Evolutionary conservation across 2,329 filamentous ascomycete genomes (phyloP).

Genomic region (Tothia fuscella): DNA sequence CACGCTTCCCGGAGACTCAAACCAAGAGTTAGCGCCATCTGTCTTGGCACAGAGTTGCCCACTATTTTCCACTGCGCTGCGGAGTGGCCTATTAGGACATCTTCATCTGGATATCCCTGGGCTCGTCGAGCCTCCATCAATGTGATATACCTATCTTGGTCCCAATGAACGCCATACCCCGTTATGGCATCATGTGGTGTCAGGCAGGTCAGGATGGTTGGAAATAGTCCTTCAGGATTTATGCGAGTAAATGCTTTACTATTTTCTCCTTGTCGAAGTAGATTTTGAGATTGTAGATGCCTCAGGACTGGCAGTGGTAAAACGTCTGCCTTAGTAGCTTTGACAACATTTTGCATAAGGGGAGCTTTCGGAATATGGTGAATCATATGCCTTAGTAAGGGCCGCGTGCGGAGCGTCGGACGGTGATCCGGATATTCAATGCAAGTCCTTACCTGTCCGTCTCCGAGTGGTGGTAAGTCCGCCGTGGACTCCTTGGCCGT

Average conservation of each 20-base stretch:
- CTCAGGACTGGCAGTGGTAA: not conserved
- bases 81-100: slow-evolving; percentile 51
- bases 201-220: slow-evolving; percentile 49
- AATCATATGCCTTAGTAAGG: not conserved
- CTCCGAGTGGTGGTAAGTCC: slow-evolving; percentile 52
- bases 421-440: slow-evolving; percentile 58
- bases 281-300: not conserved
- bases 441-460: slow-evolving; percentile 50
- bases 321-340: not conserved
- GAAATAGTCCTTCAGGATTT: slow-evolving; percentile 41
- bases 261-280: not conserved
- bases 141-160: slow-evolving; percentile 47
- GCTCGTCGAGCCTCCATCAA: slow-evolving; percentile 56
- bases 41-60: slow-evolving; percentile 65
- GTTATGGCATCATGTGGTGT: slow-evolving; percentile 42
- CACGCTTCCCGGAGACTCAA: slow-evolving; percentile 50
- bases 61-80: slow-evolving; percentile 51
- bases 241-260: not conserved
- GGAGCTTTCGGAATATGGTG: not conserved
- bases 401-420: slow-evolving; percentile 13
- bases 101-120: slow-evolving; percentile 58
- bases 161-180: slow-evolving; percentile 52
- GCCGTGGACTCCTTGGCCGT: slow-evolving; percentile 41
- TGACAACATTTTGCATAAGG: not conserved
- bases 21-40: slow-evolving; percentile 55